These are phyloP conservation scores for Cruciata laevipes DNA, from an alignment of 257 asterid species.

Conservation along the genomic window DNA sequence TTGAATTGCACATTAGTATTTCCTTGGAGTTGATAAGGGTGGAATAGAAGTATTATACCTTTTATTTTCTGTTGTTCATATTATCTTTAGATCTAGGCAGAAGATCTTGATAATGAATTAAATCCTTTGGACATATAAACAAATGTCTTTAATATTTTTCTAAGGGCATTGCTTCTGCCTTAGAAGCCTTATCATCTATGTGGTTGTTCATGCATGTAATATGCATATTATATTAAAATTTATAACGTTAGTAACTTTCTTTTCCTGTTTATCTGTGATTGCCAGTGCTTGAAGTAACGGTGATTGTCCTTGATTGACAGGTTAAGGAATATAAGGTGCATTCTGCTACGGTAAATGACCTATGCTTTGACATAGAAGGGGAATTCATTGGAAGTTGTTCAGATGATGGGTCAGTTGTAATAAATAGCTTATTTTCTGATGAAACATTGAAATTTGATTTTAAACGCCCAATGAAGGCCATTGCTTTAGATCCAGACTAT, in stretches of 20 bases:
- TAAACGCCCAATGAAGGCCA: constrained; percentile 93
- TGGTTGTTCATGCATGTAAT: neutral
- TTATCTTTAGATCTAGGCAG: neutral
- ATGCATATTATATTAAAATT: neutral
- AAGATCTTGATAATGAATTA: neutral
- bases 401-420: constrained; percentile 93
- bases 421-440: constrained; percentile 81
- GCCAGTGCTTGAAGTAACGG: constrained; percentile 4
- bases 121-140: neutral
- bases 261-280: neutral
- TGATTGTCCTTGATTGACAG: constrained; percentile 33
- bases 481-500: constrained; percentile 95
- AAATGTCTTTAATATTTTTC: neutral
- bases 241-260: neutral
- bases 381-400: constrained; percentile 99
- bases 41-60: neutral
- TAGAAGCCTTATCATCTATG: neutral
- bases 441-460: constrained; percentile 89
- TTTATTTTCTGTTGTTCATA: constrained; percentile 3
- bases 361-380: constrained; percentile 88
- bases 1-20: neutral
- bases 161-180: neutral
- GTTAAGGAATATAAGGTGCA: constrained; percentile 81
- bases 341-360: constrained; percentile 92
- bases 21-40: neutral